These are phyloP conservation scores for Alternaria ethzedia DNA, from an alignment of 2,329 filamentous ascomycete genomes.

Conservation along the genomic window DNA sequence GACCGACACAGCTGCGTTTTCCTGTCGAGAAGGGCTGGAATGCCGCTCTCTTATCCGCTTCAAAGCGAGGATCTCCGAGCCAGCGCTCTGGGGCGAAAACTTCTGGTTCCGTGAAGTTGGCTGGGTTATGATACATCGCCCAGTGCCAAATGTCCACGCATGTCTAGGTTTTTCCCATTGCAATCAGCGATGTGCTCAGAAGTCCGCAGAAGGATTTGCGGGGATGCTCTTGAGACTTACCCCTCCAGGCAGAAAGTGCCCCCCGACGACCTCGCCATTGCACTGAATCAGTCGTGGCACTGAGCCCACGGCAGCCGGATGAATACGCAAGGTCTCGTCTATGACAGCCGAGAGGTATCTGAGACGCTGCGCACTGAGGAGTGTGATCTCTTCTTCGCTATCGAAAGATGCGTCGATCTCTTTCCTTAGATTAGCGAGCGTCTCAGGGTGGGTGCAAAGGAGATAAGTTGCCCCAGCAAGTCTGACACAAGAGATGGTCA, in stretches of 20 bases:
- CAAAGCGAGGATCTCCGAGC: not conserved
- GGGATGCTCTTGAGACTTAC: not conserved
- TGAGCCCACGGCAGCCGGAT: constrained; percentile 18
- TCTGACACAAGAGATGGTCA: not conserved
- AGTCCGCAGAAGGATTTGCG: not conserved
- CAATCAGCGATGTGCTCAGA: not conserved
- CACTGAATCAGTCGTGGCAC: constrained; percentile 6
- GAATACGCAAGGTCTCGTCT: constrained; percentile 43
- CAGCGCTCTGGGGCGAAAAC: not conserved
- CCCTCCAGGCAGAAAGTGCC: constrained; percentile 1
- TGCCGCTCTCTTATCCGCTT: not conserved
- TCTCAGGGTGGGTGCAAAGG: constrained; percentile 19
- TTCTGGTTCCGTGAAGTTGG: constrained; percentile 1
- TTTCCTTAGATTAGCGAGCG: constrained; percentile 15
- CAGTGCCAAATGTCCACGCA: constrained; percentile 6
- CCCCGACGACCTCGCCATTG: constrained; percentile 2
- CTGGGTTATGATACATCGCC: constrained; percentile 9
- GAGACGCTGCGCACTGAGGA: constrained; percentile 24
- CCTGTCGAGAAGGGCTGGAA: constrained; percentile 4
- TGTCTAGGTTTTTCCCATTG: not conserved
- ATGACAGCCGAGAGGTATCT: constrained; percentile 27
- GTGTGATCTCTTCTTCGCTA: constrained; percentile 34
- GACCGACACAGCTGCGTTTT: not conserved
- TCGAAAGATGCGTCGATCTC: constrained; percentile 28
- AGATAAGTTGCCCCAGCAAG: constrained; percentile 20